Evolutionary conservation across 1,284 basidiomycete genomes (phyloP).

Genomic region (Agroathelia rolfsii): DNA sequence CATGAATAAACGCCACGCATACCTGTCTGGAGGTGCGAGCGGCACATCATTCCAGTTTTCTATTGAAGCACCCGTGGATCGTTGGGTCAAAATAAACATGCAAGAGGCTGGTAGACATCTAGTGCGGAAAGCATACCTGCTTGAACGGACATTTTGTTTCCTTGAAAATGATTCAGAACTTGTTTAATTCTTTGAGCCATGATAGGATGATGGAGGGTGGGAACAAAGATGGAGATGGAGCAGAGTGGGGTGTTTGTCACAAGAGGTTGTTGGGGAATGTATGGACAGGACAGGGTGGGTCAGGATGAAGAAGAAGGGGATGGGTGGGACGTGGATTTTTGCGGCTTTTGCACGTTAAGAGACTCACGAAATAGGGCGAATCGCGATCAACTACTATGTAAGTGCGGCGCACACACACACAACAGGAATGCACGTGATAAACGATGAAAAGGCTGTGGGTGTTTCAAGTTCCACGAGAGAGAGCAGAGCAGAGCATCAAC

Average conservation of each 20-base stretch:
- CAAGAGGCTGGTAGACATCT: constrained; percentile 9
- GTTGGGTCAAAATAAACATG: too few species aligned
- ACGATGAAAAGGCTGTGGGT: too few species aligned
- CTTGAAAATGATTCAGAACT: constrained; percentile 32
- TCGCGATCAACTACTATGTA: too few species aligned
- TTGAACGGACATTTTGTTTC: constrained; percentile 28
- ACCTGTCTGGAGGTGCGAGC: constrained; percentile 77
- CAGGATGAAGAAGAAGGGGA: constrained; percentile 4
- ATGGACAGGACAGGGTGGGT: constrained; percentile 9
- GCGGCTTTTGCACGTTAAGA: too few species aligned
- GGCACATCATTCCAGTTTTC: constrained; percentile 68
- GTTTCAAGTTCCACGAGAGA: too few species aligned
- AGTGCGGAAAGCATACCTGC: constrained; percentile 32
- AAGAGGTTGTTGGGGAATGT: too few species aligned
- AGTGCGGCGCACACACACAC: too few species aligned
- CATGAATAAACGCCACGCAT: constrained; percentile 7
- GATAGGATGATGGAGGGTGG: constrained; percentile 2
- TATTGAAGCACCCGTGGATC: too few species aligned
- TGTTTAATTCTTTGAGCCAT: constrained; percentile 50
- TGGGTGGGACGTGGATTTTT: constrained; percentile 1
- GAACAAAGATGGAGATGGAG: neutral
- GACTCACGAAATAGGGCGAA: too few species aligned
- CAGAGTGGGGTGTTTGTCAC: too few species aligned
- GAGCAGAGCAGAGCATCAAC: too few species aligned
- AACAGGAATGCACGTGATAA: too few species aligned